These are phyloP conservation scores for Syzygium syzygioides DNA, from an alignment of 441 rosid species.

Conservation along the genomic window DNA sequence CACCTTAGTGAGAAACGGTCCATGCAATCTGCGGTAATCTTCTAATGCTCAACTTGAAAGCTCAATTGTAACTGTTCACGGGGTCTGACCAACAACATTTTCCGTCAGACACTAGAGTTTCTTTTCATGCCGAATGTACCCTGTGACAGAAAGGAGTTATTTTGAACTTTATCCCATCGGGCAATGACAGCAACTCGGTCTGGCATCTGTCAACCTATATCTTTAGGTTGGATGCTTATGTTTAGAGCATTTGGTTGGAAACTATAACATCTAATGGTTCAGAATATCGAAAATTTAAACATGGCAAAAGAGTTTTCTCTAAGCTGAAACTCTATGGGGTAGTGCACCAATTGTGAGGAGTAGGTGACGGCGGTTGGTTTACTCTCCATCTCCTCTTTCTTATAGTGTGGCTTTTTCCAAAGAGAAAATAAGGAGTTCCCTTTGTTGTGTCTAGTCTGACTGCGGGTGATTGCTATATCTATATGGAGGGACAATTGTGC, in stretches of 20 bases:
- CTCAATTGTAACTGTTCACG: background rate
- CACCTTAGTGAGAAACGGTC: background rate
- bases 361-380: background rate
- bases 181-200: background rate
- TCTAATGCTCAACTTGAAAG: background rate
- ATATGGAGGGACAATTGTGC: background rate
- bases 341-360: background rate
- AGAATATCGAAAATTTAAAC: background rate
- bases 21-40: background rate
- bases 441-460: background rate
- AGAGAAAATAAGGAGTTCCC: background rate
- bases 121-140: background rate
- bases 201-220: background rate
- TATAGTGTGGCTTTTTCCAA: background rate
- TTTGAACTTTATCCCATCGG: background rate
- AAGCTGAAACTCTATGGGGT: background rate
- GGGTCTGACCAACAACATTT: background rate
- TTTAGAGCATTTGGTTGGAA: background rate
- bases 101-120: background rate
- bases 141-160: background rate
- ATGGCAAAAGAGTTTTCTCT: background rate
- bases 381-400: background rate
- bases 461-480: background rate
- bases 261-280: background rate
- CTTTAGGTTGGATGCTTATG: background rate